A percentile compares a stretch with the other conserved stretches of the same genome.
Conservation (phyloP, 1,139 yeast genomes). For the Diutina catenulata region DNA sequence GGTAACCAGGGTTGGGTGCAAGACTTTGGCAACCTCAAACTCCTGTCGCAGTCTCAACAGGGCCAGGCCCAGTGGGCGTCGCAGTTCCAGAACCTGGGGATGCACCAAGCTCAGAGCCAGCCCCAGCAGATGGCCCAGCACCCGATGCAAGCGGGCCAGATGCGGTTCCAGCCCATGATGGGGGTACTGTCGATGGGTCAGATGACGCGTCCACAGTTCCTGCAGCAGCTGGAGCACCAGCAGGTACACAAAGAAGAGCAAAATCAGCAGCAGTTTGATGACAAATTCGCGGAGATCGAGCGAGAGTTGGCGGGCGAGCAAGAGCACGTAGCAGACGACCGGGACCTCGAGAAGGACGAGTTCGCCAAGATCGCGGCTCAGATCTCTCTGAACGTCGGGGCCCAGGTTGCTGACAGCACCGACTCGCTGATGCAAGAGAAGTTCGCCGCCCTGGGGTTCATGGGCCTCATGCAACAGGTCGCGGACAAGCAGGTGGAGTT, state of each 20-base stretch:
- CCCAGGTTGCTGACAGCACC: background rate
- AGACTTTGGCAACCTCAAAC: background rate
- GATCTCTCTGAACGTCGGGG: background rate
- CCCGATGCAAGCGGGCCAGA: background rate
- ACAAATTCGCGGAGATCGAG: constrained; percentile 1
- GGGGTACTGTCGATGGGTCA: too few species aligned
- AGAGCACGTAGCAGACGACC: background rate
- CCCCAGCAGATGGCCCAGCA: background rate
- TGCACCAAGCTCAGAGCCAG: background rate
- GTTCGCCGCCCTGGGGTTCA: constrained; percentile 4
- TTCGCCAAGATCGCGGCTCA: background rate
- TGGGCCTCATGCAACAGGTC: constrained; percentile 3
- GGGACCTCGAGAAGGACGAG: constrained; percentile 1
- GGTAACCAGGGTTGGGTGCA: constrained; percentile 3
- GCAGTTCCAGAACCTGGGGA: background rate
- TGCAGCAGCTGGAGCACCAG: background rate
- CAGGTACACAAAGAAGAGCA: background rate
- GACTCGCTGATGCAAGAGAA: background rate
- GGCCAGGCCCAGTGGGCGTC: background rate
- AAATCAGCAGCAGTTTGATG: background rate
- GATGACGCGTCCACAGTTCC: background rate
- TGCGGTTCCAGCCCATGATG: background rate
- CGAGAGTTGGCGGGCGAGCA: background rate
- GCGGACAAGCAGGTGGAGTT: constrained; percentile 4
- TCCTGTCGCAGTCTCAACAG: background rate